These are phyloP conservation scores for Rhizophora mangle DNA, from an alignment of 345 rosid genomes.

Conservation along the genomic window DNA sequence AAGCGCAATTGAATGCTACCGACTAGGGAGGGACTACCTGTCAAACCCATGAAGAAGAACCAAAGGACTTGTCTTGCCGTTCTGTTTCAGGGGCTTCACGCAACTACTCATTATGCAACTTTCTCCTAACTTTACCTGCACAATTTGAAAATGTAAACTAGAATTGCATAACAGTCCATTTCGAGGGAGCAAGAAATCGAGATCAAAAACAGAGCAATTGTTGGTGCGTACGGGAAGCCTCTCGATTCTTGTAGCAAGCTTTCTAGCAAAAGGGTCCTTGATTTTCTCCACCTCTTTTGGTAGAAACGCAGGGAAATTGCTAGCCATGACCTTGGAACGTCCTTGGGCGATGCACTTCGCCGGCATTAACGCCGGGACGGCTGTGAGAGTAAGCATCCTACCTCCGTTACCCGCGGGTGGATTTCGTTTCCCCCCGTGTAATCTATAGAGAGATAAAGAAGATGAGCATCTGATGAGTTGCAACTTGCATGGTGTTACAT, in stretches of 20 bases:
- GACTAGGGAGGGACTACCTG: slow-evolving; percentile 40
- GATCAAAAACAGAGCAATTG: neutral
- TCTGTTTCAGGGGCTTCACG: slow-evolving; percentile 57
- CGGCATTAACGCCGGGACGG: slow-evolving; percentile 6
- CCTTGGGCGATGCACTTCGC: slow-evolving; percentile 1
- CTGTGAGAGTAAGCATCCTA: slow-evolving; percentile 32
- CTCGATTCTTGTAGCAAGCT: slow-evolving; percentile 56
- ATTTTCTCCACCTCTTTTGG: slow-evolving; percentile 55
- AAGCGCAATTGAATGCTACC: no score
- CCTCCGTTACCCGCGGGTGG: slow-evolving; percentile 1
- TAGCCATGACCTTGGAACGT: slow-evolving; percentile 17
- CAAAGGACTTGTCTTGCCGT: slow-evolving; percentile 48
- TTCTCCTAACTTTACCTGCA: slow-evolving; percentile 56
- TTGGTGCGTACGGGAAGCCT: slow-evolving; percentile 48
- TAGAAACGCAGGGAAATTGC: slow-evolving; percentile 52
- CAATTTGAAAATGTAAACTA: neutral
- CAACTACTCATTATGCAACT: slow-evolving; percentile 70
- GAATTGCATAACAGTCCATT: neutral
- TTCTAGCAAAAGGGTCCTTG: slow-evolving; percentile 51
- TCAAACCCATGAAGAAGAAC: slow-evolving; percentile 95
- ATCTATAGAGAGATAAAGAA: neutral
- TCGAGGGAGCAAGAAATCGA: neutral
- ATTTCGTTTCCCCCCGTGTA: neutral
- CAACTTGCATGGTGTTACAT: no score
- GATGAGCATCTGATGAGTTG: neutral